Evolutionary conservation across 2,329 filamentous ascomycete genomes (phyloP).

Genomic region (Thermothelomyces thermophilus): DNA sequence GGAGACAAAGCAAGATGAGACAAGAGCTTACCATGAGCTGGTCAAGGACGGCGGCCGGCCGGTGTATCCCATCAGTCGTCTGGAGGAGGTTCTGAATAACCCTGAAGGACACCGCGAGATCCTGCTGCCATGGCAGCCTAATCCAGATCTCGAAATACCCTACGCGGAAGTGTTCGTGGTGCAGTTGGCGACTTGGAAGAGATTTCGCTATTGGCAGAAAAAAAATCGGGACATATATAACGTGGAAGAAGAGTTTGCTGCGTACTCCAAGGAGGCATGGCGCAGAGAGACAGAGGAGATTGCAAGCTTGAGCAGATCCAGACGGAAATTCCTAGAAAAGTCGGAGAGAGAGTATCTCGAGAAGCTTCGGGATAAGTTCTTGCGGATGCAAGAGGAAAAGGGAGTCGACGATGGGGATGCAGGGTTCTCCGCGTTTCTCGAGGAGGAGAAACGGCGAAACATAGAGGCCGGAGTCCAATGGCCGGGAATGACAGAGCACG

Average conservation of each 20-base stretch:
- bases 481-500: constrained; percentile 1
- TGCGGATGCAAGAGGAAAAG: constrained; percentile 20
- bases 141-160: neutral
- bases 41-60: constrained; percentile 30
- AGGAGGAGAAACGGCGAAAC: constrained; percentile 9
- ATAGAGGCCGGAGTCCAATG: neutral
- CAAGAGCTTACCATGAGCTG: constrained; percentile 25
- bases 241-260: constrained; percentile 19
- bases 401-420: constrained; percentile 20
- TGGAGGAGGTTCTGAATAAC: constrained; percentile 23
- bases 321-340: neutral
- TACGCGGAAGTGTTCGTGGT: constrained; percentile 22
- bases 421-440: constrained; percentile 15
- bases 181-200: constrained; percentile 27
- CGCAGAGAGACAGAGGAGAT: neutral
- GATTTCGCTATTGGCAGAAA: constrained; percentile 30
- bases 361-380: neutral
- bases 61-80: constrained; percentile 25
- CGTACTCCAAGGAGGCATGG: constrained; percentile 9
- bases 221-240: constrained; percentile 23
- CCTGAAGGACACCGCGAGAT: constrained; percentile 25
- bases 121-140: constrained; percentile 26
- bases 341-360: neutral
- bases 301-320: neutral
- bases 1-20: constrained; percentile 1